phyloP scores from a whole-genome alignment of 805 yeast species.

The Spathaspora passalidarum region DNA sequence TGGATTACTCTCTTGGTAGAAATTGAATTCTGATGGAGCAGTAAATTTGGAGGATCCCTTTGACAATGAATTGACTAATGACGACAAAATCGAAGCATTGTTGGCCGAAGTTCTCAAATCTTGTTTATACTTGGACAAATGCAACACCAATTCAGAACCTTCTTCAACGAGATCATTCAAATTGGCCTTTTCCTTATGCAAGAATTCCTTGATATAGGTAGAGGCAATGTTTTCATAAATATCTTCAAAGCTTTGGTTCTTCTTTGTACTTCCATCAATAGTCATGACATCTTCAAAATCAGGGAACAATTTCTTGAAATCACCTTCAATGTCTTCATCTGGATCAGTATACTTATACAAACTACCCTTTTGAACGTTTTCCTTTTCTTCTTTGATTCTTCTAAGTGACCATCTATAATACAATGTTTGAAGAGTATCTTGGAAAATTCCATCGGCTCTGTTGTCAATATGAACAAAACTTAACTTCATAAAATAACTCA shows the following conservation, averaged over 20 bases:
- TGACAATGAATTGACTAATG: constrained; percentile 17
- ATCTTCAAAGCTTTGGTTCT: constrained; percentile 37
- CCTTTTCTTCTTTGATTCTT: constrained; percentile 62
- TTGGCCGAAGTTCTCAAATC: constrained; percentile 12
- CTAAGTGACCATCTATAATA: constrained; percentile 84
- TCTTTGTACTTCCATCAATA: constrained; percentile 14
- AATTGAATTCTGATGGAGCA: constrained; percentile 31
- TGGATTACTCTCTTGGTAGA: constrained; percentile 63
- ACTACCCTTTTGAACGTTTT: constrained; percentile 55
- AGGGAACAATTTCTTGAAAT: constrained; percentile 78
- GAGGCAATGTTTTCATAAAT: constrained; percentile 47
- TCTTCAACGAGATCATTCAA: constrained; percentile 31
- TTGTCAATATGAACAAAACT: constrained; percentile 32
- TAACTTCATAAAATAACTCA: constrained; percentile 47
- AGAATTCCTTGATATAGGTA: constrained; percentile 45
- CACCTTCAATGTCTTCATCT: constrained; percentile 70
- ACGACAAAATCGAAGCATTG: constrained; percentile 20
- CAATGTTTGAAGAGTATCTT: constrained; percentile 52
- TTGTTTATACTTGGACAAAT: constrained; percentile 4
- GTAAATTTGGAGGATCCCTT: constrained; percentile 10
- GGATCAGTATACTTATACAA: constrained; percentile 65
- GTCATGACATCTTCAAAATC: constrained; percentile 72
- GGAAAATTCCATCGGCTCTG: constrained; percentile 8
- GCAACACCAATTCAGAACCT: constrained; percentile 30
- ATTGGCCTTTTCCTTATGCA: constrained; percentile 11